Evolutionary conservation across 257 asterid species (phyloP), one percentile per base, ranked within the genome.

Genomic region (Forsythia suspensa): DNA sequence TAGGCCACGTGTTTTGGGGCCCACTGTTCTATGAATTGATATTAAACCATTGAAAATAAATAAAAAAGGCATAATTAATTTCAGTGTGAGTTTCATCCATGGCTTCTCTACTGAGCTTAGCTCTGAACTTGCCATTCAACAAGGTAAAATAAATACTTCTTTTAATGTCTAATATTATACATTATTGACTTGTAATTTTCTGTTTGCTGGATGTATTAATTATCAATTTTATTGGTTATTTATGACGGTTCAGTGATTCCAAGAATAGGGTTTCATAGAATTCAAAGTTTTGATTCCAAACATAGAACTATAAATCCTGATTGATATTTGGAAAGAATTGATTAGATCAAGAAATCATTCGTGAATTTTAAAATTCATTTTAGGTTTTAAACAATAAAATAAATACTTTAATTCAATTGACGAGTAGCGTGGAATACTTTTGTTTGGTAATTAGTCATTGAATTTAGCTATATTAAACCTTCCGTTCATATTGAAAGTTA

Each of bases 71-170:
- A 70, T 29, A 29, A 29, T 29, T 29, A 29, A 29, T 29, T 29
- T 29, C 34, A 29, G 34, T 66, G 75, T 3, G 40, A 72, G 66
- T 80, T 75, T 69, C 76, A 81, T 40, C 77, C 80, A 91, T 90
- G 97, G 95, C 95, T 86, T 88, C 92, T 86, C 82, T 91, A 42
- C 84, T 86, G 73, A 85, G 65, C 84, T 87, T 93, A 77, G 80
- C 90, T 67, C 85, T 85, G 51, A 85, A 81, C 74, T 78, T 86
- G 72, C 88, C 85, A 59, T 76, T 71, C 44, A 86, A 79, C 82
- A 87, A 90, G 92, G 93, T 89, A 83, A 65, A n/a, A 29, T 3
- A 18, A 0, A 66, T 52, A 52, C 38, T 57, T 77, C 20, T 63
- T 59, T 2, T 29, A 29, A 29, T 29, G 34, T 29, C 34, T 29